Percentiles rank a stretch among this genome's conserved stretches.
phyloP scores from a whole-genome alignment of 2,329 filamentous ascomycete genomes.

The Cercospora berteroae region DNA sequence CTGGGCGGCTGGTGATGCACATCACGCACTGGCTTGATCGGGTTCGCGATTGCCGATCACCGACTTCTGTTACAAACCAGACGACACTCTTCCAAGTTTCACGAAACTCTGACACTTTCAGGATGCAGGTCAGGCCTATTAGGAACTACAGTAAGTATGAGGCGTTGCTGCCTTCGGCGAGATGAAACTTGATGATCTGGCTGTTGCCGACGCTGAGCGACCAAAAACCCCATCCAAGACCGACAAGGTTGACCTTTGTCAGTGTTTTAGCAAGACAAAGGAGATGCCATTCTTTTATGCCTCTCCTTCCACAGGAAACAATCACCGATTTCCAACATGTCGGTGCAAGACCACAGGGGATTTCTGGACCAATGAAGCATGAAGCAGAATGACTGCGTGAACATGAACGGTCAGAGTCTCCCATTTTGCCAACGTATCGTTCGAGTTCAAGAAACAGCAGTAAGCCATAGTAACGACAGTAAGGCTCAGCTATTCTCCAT shows the following conservation, averaged over 20 bases:
- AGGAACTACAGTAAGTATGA: neutral
- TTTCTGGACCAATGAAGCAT: too few species aligned
- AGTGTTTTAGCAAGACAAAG: neutral
- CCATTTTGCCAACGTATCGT: neutral
- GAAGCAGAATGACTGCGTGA: neutral
- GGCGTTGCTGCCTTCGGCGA: neutral
- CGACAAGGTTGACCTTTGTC: neutral
- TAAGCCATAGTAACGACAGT: too few species aligned
- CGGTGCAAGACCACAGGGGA: too few species aligned
- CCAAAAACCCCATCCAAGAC: too few species aligned
- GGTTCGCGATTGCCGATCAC: neutral
- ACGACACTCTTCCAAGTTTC: neutral
- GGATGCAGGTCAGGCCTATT: neutral
- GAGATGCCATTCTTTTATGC: neutral
- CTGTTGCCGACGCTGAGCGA: neutral
- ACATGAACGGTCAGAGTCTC: neutral
- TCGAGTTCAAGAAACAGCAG: neutral
- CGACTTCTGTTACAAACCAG: neutral
- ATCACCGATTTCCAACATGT: too few species aligned
- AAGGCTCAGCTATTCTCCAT: neutral
- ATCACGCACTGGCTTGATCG: constrained; percentile 11
- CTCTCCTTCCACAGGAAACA: neutral
- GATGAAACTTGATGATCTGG: neutral
- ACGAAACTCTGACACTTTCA: neutral
- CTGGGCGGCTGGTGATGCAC: constrained; percentile 1